phyloP scores from a whole-genome alignment of 805 yeast species.

The Lipomyces yamanashiensis region DNA sequence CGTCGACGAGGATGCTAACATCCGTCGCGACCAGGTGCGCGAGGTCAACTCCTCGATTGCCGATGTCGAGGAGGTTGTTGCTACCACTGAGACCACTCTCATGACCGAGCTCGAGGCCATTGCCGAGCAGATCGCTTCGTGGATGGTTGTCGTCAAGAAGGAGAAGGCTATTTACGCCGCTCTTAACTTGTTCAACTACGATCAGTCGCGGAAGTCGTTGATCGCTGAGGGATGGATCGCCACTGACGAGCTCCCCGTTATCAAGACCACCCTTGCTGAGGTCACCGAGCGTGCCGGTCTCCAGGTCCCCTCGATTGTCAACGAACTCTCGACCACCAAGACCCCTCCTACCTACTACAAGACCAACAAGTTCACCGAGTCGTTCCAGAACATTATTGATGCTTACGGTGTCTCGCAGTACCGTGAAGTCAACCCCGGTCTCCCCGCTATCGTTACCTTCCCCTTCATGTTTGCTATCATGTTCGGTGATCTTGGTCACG shows the following conservation, averaged over 20 bases:
- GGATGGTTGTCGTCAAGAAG: slow-evolving; percentile 71
- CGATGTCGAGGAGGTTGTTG: slow-evolving; percentile 65
- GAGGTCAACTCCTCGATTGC: slow-evolving; percentile 54
- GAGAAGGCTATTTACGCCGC: slow-evolving; percentile 84
- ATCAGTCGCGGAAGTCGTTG: slow-evolving; percentile 79
- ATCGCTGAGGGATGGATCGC: slow-evolving; percentile 99
- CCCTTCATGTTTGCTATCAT: slow-evolving; percentile 98
- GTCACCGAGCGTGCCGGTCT: slow-evolving; percentile 57
- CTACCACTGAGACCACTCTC: slow-evolving; percentile 68
- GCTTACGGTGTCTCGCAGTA: slow-evolving; percentile 94
- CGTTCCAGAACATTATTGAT: slow-evolving; percentile 92
- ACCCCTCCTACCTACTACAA: slow-evolving; percentile 94
- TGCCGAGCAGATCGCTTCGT: slow-evolving; percentile 71
- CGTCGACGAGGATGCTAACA: slow-evolving; percentile 55
- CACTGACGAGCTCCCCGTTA: slow-evolving; percentile 66
- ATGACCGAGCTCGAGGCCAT: slow-evolving; percentile 77
- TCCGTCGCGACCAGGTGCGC: slow-evolving; percentile 47
- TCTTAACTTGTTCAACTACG: slow-evolving; percentile 79
- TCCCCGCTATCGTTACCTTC: slow-evolving; percentile 92
- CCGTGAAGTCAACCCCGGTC: slow-evolving; percentile 93
- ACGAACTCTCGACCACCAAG: slow-evolving; percentile 70
- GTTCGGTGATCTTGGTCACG: slow-evolving; percentile 99
- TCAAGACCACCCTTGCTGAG: slow-evolving; percentile 68
- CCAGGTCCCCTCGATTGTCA: slow-evolving; percentile 55
- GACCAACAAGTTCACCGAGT: slow-evolving; percentile 91